These are phyloP conservation scores for Amanita jacksonii DNA, from an alignment of 768 basidiomycete species.

Conservation along the genomic window DNA sequence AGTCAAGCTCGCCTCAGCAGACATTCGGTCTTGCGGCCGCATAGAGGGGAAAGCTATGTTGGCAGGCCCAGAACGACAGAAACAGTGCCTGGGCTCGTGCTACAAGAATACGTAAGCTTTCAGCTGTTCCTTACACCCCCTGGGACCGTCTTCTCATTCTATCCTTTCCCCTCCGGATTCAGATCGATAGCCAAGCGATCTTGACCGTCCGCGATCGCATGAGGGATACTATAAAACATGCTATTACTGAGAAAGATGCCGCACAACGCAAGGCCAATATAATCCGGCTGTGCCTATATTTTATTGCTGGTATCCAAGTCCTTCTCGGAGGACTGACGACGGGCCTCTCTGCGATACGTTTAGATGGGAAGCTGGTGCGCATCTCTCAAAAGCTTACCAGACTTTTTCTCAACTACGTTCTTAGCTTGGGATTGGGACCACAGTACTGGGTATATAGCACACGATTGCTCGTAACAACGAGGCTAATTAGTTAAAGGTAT, in stretches of 20 bases:
- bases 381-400: not conserved
- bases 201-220: no score
- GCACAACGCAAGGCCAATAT: conserved; percentile 36
- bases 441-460: conserved; percentile 30
- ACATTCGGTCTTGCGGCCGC: no score
- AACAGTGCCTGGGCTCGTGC: no score
- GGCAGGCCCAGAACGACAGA: no score
- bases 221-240: conserved; percentile 39
- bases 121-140: no score
- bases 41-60: no score
- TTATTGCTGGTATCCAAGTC: conserved; percentile 56
- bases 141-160: no score
- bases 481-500: conserved; percentile 34
- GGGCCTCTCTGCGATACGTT: conserved; percentile 42
- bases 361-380: conserved; percentile 29
- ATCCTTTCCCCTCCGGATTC: no score
- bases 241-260: conserved; percentile 35
- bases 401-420: not conserved
- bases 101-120: no score
- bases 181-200: no score
- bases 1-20: no score
- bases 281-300: conserved; percentile 28
- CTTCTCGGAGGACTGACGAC: conserved; percentile 59
- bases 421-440: conserved; percentile 26
- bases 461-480: not conserved